Conservation (phyloP, 2,329 filamentous ascomycete species). For the Cordyceps pruinosa region DNA sequence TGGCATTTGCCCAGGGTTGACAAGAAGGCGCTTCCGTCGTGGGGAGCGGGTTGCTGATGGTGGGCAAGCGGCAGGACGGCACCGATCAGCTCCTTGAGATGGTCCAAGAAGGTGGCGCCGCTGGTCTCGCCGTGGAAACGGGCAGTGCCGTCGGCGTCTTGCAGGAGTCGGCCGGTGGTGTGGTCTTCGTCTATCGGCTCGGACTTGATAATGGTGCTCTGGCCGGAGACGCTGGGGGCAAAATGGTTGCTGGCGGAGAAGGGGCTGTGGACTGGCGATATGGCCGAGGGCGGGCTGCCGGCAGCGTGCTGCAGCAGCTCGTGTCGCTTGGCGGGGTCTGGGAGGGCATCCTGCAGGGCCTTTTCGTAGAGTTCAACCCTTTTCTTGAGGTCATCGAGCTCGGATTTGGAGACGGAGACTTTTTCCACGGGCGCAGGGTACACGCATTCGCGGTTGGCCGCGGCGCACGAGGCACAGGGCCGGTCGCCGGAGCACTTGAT, state of each 20-base stretch:
- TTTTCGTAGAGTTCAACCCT: conserved; percentile 35
- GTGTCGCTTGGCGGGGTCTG: conserved; percentile 28
- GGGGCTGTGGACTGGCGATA: conserved; percentile 18
- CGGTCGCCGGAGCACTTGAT: conserved; percentile 45
- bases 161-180: conserved; percentile 35
- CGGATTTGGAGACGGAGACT: conserved; percentile 33
- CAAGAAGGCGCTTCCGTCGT: conserved; percentile 29
- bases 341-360: conserved; percentile 30
- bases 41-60: conserved; percentile 12
- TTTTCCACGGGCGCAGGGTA: conserved; percentile 41
- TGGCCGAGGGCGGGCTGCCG: conserved; percentile 16
- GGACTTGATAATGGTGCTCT: conserved; percentile 14
- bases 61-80: conserved; percentile 28
- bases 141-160: conserved; percentile 36
- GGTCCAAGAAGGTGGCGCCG: conserved; percentile 43
- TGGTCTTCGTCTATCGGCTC: conserved; percentile 12
- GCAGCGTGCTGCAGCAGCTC: conserved; percentile 25
- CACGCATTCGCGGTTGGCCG: conserved; percentile 37
- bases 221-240: conserved; percentile 4
- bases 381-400: conserved; percentile 35
- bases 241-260: conserved; percentile 10
- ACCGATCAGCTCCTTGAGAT: conserved; percentile 41
- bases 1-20: conserved; percentile 39
- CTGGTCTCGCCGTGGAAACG: conserved; percentile 44
- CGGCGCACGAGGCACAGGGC: conserved; percentile 41